Percentiles rank a stretch among this genome's conserved stretches.
phyloP scores from a whole-genome alignment of 305 asterid genomes.

The Solanum hybrid region DNA sequence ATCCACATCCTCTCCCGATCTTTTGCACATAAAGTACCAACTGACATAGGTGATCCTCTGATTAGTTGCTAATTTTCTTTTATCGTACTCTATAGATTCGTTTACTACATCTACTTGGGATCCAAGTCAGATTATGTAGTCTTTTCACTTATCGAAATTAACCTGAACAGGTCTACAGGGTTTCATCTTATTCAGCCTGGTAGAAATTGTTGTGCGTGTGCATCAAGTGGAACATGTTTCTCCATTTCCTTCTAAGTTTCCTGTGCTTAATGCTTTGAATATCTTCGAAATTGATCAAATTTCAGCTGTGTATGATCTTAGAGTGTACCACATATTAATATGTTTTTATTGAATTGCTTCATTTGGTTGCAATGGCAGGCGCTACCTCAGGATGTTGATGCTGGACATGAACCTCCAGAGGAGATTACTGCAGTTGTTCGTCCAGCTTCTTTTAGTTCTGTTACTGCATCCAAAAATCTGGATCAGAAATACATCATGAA shows the following conservation, averaged over 20 bases:
- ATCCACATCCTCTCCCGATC: neutral
- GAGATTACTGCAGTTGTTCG: conserved; percentile 52
- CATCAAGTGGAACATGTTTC: neutral
- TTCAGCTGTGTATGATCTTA: neutral
- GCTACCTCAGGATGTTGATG: conserved; percentile 30
- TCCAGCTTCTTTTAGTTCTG: conserved; percentile 31
- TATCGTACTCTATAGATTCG: neutral
- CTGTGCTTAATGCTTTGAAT: neutral
- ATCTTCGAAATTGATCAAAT: neutral
- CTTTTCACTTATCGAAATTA: neutral
- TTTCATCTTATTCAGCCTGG: neutral
- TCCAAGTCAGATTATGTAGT: neutral
- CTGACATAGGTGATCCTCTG: neutral
- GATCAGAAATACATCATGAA: conserved; percentile 42
- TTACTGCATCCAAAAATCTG: conserved; percentile 21
- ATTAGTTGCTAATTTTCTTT: neutral
- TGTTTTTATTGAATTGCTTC: neutral
- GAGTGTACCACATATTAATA: neutral
- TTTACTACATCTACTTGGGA: neutral
- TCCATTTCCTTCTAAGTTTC: neutral
- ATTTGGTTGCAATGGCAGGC: conserved; percentile 24
- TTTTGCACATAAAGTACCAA: neutral
- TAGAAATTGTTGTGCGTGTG: neutral
- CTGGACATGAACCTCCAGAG: conserved; percentile 44
- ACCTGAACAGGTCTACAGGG: neutral